Conservation (phyloP, 1,139 yeast species). For the Geotrichum macrosporum region DNA sequence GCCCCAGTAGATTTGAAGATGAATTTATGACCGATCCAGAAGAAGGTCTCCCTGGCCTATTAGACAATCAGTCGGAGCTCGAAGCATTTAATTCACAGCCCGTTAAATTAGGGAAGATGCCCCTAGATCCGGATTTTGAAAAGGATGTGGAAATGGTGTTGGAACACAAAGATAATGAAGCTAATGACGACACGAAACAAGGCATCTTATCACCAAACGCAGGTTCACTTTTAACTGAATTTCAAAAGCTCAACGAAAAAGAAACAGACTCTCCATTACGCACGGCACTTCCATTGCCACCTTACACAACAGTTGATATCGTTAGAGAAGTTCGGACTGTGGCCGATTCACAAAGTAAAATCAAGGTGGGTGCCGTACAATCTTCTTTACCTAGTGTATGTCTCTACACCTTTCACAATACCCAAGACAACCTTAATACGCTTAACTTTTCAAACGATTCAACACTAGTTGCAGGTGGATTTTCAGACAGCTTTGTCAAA, state of each 20-base stretch:
- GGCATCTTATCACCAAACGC: constrained; percentile 11
- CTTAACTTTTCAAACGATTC: constrained; percentile 84
- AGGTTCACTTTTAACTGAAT: constrained; percentile 47
- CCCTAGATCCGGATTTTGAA: constrained; percentile 77
- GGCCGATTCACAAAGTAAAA: constrained; percentile 74
- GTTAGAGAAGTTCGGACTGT: constrained; percentile 72
- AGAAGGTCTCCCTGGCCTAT: constrained; percentile 62
- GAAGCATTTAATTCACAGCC: constrained; percentile 63
- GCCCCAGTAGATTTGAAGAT: constrained; percentile 37
- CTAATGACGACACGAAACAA: constrained; percentile 17
- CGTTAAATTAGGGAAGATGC: constrained; percentile 76
- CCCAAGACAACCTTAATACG: constrained; percentile 80
- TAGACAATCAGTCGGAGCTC: constrained; percentile 32
- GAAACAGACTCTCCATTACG: constrained; percentile 65
- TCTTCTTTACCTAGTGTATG: constrained; percentile 91
- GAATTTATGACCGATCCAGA: constrained; percentile 44
- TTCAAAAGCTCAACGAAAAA: constrained; percentile 41
- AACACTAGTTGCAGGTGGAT: constrained; percentile 86
- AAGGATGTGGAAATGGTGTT: constrained; percentile 83
- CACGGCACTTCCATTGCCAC: constrained; percentile 79
- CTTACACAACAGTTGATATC: constrained; percentile 73
- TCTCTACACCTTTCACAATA: constrained; percentile 97
- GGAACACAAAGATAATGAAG: constrained; percentile 58
- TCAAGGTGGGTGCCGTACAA: constrained; percentile 61
- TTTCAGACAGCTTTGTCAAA: constrained; percentile 84